These are phyloP conservation scores for Rhizopus delemar DNA, from an alignment of 371 early-diverging fungal genomes.

Conservation along the genomic window DNA sequence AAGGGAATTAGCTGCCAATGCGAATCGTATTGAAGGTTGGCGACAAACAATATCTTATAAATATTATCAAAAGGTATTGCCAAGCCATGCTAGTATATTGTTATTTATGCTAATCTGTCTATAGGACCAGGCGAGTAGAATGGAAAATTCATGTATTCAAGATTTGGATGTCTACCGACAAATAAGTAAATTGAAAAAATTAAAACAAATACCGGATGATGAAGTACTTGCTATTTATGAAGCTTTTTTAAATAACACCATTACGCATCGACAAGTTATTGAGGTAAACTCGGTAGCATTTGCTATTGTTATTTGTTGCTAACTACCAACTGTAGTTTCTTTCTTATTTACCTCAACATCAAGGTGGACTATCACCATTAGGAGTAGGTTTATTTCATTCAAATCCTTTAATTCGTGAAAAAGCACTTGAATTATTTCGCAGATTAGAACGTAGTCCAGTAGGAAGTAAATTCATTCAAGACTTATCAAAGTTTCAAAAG, in stretches of 20 bases:
- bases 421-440: constrained; percentile 69
- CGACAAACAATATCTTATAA: constrained; percentile 71
- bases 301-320: not conserved
- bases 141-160: constrained; percentile 58
- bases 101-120: not conserved
- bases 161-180: constrained; percentile 72
- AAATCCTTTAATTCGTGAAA: constrained; percentile 55
- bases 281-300: constrained; percentile 54
- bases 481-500: constrained; percentile 45
- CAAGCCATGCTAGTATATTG: not conserved
- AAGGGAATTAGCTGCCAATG: constrained; percentile 68
- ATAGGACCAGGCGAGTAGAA: constrained; percentile 61
- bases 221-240: constrained; percentile 70
- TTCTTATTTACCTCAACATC: constrained; percentile 75
- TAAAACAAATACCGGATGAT: constrained; percentile 57
- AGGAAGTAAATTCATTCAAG: constrained; percentile 43
- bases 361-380: constrained; percentile 80
- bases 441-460: constrained; percentile 67
- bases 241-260: constrained; percentile 62
- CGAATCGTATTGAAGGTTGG: constrained; percentile 87
- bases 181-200: constrained; percentile 62
- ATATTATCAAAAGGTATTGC: constrained; percentile 58
- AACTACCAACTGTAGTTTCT: constrained; percentile 54
- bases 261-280: constrained; percentile 75
- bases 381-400: constrained; percentile 84